Percentiles rank a stretch among this genome's conserved stretches.
These are phyloP conservation scores for Plasmopara muralis DNA, from an alignment of 352 stramenopile genomes.

Conservation along the genomic window DNA sequence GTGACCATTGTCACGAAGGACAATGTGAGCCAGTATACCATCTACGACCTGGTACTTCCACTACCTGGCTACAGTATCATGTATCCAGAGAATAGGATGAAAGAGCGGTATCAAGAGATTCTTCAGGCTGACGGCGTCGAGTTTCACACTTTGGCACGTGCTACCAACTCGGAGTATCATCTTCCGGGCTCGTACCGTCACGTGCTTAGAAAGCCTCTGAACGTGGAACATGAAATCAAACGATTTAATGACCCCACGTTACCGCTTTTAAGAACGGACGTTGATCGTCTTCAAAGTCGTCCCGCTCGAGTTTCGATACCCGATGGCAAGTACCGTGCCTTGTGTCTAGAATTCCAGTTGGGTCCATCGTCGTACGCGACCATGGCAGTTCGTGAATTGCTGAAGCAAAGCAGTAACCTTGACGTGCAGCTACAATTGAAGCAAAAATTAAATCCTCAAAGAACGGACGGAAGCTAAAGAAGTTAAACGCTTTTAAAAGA, in stretches of 20 bases:
- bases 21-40: conserved; percentile 87
- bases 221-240: conserved; percentile 89
- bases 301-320: conserved; percentile 41
- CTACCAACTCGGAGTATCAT: conserved; percentile 86
- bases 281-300: conserved; percentile 59
- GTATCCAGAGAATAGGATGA: conserved; percentile 83
- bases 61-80: conserved; percentile 89
- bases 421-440: conserved; percentile 57
- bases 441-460: conserved; percentile 25
- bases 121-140: conserved; percentile 54
- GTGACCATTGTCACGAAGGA: conserved; percentile 67
- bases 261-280: conserved; percentile 91
- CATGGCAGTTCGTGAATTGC: conserved; percentile 93
- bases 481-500: conserved; percentile 7
- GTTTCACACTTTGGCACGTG: conserved; percentile 53
- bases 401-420: conserved; percentile 88
- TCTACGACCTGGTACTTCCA: conserved; percentile 95
- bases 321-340: conserved; percentile 45
- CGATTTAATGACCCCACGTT: conserved; percentile 89
- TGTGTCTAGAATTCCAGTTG: conserved; percentile 81
- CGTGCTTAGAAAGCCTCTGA: conserved; percentile 82
- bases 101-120: conserved; percentile 59
- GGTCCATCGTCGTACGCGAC: conserved; percentile 92
- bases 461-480: conserved; percentile 8
- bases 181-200: conserved; percentile 92